These are phyloP conservation scores for Dunaliella primolecta DNA, from an alignment of 139 green algal genomes.

Conservation along the genomic window DNA sequence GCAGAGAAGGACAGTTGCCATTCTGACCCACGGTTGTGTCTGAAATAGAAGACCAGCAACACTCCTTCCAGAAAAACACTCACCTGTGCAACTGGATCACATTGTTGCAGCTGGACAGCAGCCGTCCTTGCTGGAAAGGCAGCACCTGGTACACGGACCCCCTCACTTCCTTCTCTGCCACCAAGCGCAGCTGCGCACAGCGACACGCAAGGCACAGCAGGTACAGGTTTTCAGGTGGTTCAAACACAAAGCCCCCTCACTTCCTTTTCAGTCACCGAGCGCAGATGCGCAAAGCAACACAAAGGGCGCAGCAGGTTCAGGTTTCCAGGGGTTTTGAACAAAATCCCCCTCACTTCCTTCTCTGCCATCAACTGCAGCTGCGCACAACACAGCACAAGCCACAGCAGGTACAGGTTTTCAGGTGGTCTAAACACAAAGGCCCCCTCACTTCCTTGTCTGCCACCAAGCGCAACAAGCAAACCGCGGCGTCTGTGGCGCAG, in stretches of 20 bases:
- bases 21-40: too few relatives aligned
- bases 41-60: too few relatives aligned
- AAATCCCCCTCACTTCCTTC: background rate
- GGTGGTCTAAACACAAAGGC: too few relatives aligned
- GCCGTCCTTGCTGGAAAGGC: conserved; percentile 50
- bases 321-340: too few relatives aligned
- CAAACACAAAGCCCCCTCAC: background rate
- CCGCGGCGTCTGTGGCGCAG: too few relatives aligned
- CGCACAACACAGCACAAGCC: background rate
- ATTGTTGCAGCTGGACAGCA: conserved; percentile 89
- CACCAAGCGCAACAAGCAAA: too few relatives aligned
- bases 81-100: conserved; percentile 85
- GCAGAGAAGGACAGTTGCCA: too few relatives aligned
- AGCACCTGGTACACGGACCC: conserved; percentile 83
- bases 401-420: too few relatives aligned
- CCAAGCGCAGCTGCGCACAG: conserved; percentile 39
- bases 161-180: conserved; percentile 78
- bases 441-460: too few relatives aligned
- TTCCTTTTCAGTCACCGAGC: background rate
- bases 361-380: background rate
- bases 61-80: too few relatives aligned
- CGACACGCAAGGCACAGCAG: background rate
- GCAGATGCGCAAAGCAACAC: background rate
- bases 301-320: too few relatives aligned
- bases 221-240: too few relatives aligned